Percentiles rank a stretch among this genome's conserved stretches.
These are phyloP conservation scores for Trichoderma gracile DNA, from an alignment of 2,329 filamentous ascomycete species.

Conservation along the genomic window DNA sequence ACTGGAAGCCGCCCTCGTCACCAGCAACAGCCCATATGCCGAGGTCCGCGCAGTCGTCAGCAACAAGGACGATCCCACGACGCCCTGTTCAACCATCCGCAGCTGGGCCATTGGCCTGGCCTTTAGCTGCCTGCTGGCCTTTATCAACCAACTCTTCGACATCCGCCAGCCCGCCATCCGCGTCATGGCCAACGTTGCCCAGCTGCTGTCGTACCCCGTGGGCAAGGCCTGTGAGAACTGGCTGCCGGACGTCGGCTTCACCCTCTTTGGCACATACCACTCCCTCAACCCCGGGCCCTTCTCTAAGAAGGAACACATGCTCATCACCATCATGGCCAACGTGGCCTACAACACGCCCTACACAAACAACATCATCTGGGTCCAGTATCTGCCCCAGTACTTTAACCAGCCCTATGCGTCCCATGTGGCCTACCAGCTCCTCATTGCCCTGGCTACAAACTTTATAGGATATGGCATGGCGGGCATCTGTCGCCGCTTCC, in stretches of 20 bases:
- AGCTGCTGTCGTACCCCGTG: constrained; percentile 57
- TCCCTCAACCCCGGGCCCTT: constrained; percentile 59
- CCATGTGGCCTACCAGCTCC: constrained; percentile 55
- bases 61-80: constrained; percentile 54
- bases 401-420: constrained; percentile 57
- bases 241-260: constrained; percentile 54
- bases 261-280: constrained; percentile 47
- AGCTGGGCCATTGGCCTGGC: constrained; percentile 55
- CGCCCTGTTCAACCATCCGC: constrained; percentile 56
- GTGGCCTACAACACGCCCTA: constrained; percentile 55
- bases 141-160: constrained; percentile 59
- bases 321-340: constrained; percentile 64
- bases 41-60: constrained; percentile 58
- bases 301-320: constrained; percentile 62
- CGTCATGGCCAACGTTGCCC: constrained; percentile 57
- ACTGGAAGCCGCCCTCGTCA: constrained; percentile 55
- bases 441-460: constrained; percentile 57
- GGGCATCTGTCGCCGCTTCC: constrained; percentile 54
- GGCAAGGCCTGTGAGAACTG: constrained; percentile 53
- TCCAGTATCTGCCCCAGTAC: constrained; percentile 53
- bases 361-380: constrained; percentile 58
- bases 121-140: constrained; percentile 52
- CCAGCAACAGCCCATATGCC: constrained; percentile 58
- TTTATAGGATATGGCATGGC: constrained; percentile 62
- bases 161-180: constrained; percentile 57